Conservation (phyloP, 2,329 filamentous ascomycete genomes). For the Tolypocladium amazonense region DNA sequence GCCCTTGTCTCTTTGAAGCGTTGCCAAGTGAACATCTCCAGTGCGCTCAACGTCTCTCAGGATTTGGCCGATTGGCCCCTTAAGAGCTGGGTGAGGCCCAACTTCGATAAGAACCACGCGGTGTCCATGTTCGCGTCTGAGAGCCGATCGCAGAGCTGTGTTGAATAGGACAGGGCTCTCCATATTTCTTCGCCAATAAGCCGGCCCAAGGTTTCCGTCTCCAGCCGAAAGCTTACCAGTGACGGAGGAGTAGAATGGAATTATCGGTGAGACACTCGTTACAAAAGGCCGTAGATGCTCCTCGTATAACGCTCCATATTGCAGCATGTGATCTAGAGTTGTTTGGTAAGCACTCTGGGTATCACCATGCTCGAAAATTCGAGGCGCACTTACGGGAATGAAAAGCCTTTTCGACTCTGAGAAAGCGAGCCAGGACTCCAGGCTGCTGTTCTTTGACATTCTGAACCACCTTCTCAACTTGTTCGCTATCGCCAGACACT, state of each 20-base stretch:
- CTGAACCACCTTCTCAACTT: background rate
- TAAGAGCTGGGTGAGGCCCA: slow-evolving; percentile 10
- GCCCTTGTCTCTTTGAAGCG: slow-evolving; percentile 8
- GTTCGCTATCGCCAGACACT: background rate
- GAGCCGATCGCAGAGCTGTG: slow-evolving; percentile 5
- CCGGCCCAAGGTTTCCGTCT: slow-evolving; percentile 1
- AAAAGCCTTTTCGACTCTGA: slow-evolving; percentile 30
- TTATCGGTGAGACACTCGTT: background rate
- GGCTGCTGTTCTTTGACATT: slow-evolving; percentile 8
- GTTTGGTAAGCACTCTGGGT: background rate
- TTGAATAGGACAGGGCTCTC: slow-evolving; percentile 17
- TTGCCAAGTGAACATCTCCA: slow-evolving; percentile 4
- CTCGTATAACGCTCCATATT: slow-evolving; percentile 1
- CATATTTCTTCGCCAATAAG: slow-evolving; percentile 20
- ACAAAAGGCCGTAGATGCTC: slow-evolving; percentile 1
- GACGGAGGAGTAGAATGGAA: slow-evolving; percentile 17
- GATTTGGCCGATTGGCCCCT: slow-evolving; percentile 8
- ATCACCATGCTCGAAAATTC: background rate
- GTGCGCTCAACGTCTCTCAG: background rate
- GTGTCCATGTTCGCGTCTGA: background rate
- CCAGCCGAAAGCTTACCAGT: slow-evolving; percentile 14
- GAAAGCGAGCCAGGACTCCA: slow-evolving; percentile 16
- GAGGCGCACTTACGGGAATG: slow-evolving; percentile 22
- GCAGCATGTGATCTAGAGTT: slow-evolving; percentile 3
- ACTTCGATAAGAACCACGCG: slow-evolving; percentile 10